These are phyloP conservation scores for Termitomyces heimii DNA, from an alignment of 768 basidiomycete genomes.

Conservation along the genomic window DNA sequence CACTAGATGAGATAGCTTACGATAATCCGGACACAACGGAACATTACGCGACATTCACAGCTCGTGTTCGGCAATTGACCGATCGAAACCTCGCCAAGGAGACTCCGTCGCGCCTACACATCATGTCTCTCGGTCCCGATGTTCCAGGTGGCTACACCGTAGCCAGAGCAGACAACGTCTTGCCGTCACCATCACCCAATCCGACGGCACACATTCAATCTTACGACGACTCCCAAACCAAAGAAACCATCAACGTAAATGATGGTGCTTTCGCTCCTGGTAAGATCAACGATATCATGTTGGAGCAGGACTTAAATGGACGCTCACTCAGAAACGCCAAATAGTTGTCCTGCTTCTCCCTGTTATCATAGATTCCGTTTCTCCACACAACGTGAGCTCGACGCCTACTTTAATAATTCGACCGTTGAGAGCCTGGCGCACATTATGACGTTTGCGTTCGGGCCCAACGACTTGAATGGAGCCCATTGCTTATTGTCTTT, in stretches of 20 bases:
- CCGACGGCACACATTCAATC: background rate
- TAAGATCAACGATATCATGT: background rate
- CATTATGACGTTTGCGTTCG: background rate
- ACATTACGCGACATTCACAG: background rate
- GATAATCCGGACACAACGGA: background rate
- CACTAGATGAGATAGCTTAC: background rate
- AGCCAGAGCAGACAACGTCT: background rate
- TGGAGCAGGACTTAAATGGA: background rate
- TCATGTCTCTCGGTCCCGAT: background rate
- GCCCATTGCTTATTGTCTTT: background rate
- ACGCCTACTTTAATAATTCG: background rate
- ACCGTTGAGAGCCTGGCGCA: background rate
- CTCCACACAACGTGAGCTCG: background rate
- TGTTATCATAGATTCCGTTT: background rate
- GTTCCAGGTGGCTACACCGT: background rate
- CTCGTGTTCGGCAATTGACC: background rate
- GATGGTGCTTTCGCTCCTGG: background rate
- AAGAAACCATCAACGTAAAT: background rate
- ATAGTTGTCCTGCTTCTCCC: background rate
- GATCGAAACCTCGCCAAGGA: background rate
- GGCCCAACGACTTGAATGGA: background rate
- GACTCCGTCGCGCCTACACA: background rate
- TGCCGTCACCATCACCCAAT: background rate
- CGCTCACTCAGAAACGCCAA: background rate
- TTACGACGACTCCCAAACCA: background rate